phyloP scores from a whole-genome alignment of 345 rosid species.

The Brassica juncea region DNA sequence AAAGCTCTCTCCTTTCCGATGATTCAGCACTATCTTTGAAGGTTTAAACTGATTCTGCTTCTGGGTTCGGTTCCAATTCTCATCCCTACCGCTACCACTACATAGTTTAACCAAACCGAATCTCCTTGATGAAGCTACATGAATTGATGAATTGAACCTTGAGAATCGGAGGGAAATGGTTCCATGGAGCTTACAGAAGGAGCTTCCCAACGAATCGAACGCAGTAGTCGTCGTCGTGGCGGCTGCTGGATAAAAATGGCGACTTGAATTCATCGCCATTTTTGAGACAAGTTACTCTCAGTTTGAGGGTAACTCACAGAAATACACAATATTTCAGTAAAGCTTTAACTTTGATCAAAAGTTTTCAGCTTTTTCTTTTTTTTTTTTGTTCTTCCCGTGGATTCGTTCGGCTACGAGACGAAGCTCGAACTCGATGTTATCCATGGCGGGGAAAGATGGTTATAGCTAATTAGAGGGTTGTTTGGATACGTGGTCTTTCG shows the following conservation, averaged over 20 bases:
- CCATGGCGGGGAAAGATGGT: constrained; percentile 37
- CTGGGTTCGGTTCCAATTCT: constrained; percentile 52
- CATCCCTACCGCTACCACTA: constrained; percentile 19
- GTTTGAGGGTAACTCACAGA: constrained; percentile 1
- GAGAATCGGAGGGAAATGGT: constrained; percentile 37
- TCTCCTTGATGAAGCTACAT: constrained; percentile 34
- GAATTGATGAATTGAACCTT: constrained; percentile 46
- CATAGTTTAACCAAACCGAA: constrained; percentile 17
- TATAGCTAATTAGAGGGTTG: constrained; percentile 19
- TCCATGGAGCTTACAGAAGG: constrained; percentile 50
- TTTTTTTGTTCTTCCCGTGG: not conserved
- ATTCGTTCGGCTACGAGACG: not conserved
- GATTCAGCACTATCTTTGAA: constrained; percentile 49
- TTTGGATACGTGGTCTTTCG: constrained; percentile 27
- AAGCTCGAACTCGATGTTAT: constrained; percentile 33
- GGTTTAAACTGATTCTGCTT: constrained; percentile 44
- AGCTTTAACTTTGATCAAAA: not conserved
- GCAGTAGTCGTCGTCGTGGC: constrained; percentile 14
- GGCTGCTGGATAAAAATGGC: constrained; percentile 54
- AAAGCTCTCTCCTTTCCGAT: constrained; percentile 42
- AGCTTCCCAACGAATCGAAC: constrained; percentile 33
- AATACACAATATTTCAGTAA: no score
- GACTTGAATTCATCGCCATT: constrained; percentile 61
- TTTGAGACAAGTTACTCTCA: not conserved
- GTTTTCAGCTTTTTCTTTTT: not conserved